Evolutionary conservation across 2,329 filamentous ascomycete species (phyloP).

Genomic region (Neonectria sp.): DNA sequence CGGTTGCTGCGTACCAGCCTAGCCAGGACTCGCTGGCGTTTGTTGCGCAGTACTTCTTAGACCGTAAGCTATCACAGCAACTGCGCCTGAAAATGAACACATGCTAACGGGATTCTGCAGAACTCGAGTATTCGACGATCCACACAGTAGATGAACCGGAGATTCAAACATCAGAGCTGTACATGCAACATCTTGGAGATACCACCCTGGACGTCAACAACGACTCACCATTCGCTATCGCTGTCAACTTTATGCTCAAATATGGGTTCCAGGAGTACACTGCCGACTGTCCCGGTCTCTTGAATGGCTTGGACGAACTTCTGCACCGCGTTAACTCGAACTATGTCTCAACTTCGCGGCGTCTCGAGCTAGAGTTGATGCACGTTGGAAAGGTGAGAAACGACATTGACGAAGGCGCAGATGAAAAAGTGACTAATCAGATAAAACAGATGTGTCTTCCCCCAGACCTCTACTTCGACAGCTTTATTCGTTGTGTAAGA

Average conservation of each 20-base stretch:
- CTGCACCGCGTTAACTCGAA: conserved; percentile 54
- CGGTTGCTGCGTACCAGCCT: conserved; percentile 48
- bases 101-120: conserved; percentile 49
- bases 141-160: conserved; percentile 47
- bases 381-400: conserved; percentile 66
- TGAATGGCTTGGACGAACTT: conserved; percentile 53
- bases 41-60: conserved; percentile 64
- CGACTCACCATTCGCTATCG: conserved; percentile 53
- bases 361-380: conserved; percentile 67
- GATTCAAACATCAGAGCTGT: conserved; percentile 59
- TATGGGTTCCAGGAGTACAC: conserved; percentile 54
- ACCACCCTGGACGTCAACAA: conserved; percentile 42
- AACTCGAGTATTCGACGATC: conserved; percentile 63
- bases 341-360: conserved; percentile 58
- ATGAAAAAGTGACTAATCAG: conserved; percentile 32
- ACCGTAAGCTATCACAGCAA: conserved; percentile 57
- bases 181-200: conserved; percentile 58
- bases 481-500: conserved; percentile 59
- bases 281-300: conserved; percentile 49
- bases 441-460: conserved; percentile 55
- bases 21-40: conserved; percentile 57
- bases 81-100: neutral
- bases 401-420: neutral
- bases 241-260: conserved; percentile 55
- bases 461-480: conserved; percentile 55